A percentile compares a stretch with the other conserved stretches of the same genome.
phyloP scores from a whole-genome alignment of 495 filamentous ascomycete genomes.

The Podospora tetraspora region DNA sequence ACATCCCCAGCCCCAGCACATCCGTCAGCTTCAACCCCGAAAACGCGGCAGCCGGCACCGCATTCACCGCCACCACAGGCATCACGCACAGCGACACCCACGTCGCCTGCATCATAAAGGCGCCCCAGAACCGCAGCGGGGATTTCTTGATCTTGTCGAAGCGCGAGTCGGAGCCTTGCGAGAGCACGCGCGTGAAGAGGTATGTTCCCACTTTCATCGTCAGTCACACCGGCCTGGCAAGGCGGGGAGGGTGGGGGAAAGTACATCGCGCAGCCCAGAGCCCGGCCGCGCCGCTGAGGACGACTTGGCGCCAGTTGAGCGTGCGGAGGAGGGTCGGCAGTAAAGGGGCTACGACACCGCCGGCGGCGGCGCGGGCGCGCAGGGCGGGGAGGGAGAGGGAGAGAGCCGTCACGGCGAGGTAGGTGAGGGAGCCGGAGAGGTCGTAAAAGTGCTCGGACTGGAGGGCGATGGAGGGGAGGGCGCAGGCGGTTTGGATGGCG shows the following conservation, averaged over 20 bases:
- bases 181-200: conserved; percentile 52
- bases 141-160: conserved; percentile 55
- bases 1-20: conserved; percentile 50
- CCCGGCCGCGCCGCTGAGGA: conserved; percentile 49
- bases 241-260: conserved; percentile 14
- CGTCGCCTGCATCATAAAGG: conserved; percentile 55
- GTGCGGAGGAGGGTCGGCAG: conserved; percentile 40
- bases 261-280: conserved; percentile 55
- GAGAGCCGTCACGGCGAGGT: conserved; percentile 51
- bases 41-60: conserved; percentile 47
- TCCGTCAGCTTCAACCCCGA: conserved; percentile 43
- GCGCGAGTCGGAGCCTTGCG: conserved; percentile 52
- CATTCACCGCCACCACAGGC: conserved; percentile 55
- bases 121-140: conserved; percentile 47
- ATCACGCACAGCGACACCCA: conserved; percentile 59
- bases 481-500: conserved; percentile 50
- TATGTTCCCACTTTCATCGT: conserved; percentile 49
- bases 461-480: conserved; percentile 52
- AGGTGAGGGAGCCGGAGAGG: conserved; percentile 57
- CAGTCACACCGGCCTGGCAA: neutral
- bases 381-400: conserved; percentile 55
- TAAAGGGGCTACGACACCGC: conserved; percentile 27
- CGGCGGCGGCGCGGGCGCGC: conserved; percentile 42
- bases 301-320: conserved; percentile 58
- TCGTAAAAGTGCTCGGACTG: conserved; percentile 62